Percentiles rank a stretch among this genome's conserved stretches.
phyloP scores from a whole-genome alignment of 2,329 filamentous ascomycete species.

The Colletotrichum eremochloae region DNA sequence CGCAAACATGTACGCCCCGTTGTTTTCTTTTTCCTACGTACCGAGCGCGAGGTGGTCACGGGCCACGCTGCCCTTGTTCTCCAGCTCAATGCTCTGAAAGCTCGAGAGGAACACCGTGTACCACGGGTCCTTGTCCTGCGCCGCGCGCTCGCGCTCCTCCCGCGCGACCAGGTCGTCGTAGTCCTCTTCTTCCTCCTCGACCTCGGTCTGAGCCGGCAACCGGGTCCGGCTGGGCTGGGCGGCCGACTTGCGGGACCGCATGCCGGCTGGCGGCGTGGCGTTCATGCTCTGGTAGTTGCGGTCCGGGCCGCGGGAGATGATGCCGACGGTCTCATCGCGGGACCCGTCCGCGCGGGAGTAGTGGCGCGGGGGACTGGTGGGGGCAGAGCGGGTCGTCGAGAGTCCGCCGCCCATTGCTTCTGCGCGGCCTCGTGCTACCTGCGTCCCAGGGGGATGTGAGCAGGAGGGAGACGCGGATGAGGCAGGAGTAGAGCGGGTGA shows the following conservation, averaged over 20 bases:
- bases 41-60: constrained; percentile 85
- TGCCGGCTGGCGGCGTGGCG: constrained; percentile 43
- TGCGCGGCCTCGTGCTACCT: constrained; percentile 60
- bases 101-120: constrained; percentile 63
- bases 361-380: constrained; percentile 41
- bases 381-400: constrained; percentile 40
- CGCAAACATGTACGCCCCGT: too few species aligned
- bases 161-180: constrained; percentile 44
- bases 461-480: not conserved
- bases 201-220: constrained; percentile 39
- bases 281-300: constrained; percentile 58
- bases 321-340: constrained; percentile 59
- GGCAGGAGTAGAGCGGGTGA: not conserved
- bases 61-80: constrained; percentile 88
- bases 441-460: constrained; percentile 24
- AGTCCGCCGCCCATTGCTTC: constrained; percentile 53
- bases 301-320: constrained; percentile 52
- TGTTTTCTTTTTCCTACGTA: constrained; percentile 52
- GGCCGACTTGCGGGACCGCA: constrained; percentile 31
- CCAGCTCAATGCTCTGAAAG: constrained; percentile 77
- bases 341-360: constrained; percentile 43
- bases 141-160: constrained; percentile 35
- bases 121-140: constrained; percentile 58
- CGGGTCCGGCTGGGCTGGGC: constrained; percentile 38
- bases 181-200: constrained; percentile 38